Base-by-base conservation (phyloP, 192 early-diverging fungal genomes). In the Backusella australiensis region DNA sequence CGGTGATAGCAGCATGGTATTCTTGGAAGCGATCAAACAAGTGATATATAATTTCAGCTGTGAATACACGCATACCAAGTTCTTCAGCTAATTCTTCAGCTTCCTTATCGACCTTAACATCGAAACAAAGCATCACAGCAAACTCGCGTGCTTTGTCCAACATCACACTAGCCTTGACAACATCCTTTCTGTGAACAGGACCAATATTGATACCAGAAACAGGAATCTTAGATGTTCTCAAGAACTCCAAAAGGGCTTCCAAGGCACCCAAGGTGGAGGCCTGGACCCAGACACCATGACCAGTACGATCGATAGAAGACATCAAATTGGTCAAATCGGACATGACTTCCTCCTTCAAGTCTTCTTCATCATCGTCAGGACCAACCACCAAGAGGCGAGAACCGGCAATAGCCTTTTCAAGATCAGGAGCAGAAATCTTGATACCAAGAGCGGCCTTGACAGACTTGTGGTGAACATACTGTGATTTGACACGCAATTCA, bases 21-120 rank as follows among this genome's bases (percentile, higher is more conserved):
- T 89, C 92, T 4, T 90, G 95, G 77, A 94, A 99, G 69, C 89
- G 82, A 81, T 99, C 98, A 80, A 98, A 98, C 92, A 99, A 88
- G 78, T 98, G 97, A 85, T 99, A 99, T 80, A 99, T 99, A 80
- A 98, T 97, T 78, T 99, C 96, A 35, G 98, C 98, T 74, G 89
- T 91, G 86, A 98, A 99, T 34, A 99, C 86, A 83, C 91, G 94
- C 72, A 99, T 89, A 44, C 97, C 97, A 49, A 94, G 59, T 67
- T 97, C 93, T 19, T 98, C 92, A 0, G 98, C 98, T 87, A 96
- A 80, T 36, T 96, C 91, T 82, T 92, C 88, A 0, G 96, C 97
- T 11, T 99, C 98, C 77, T 87, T 90, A 44, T 95, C 94, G 29
- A 96, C 85, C 86, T 94, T 96, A 83, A 96, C 94, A 84, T 96